These are phyloP conservation scores for Nemania serpens DNA, from an alignment of 2,329 filamentous ascomycete species.

Conservation along the genomic window DNA sequence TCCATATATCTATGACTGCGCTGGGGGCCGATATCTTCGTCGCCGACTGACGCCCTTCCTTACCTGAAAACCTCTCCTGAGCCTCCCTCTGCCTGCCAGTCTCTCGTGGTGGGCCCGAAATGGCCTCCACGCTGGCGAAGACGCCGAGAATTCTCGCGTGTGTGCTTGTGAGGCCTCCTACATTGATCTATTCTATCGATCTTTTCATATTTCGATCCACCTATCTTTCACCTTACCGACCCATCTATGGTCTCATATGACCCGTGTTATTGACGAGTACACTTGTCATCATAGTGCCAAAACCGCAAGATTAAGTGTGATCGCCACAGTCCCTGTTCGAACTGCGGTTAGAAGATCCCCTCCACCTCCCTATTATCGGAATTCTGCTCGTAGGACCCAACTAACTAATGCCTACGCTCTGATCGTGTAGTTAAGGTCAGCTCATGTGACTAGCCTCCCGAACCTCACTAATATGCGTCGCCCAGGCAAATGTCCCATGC, in stretches of 20 bases:
- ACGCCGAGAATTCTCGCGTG: conserved; percentile 40
- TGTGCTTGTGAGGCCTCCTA: conserved; percentile 29
- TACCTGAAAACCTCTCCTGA: background rate
- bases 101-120: conserved; percentile 25
- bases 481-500: conserved; percentile 62
- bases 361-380: background rate
- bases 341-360: conserved; percentile 47
- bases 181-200: background rate
- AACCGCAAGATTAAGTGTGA: conserved; percentile 68
- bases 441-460: conserved; percentile 7
- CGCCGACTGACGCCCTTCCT: conserved; percentile 5
- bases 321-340: conserved; percentile 62
- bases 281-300: conserved; percentile 48
- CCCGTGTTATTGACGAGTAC: background rate
- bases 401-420: conserved; percentile 9
- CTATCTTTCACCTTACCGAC: background rate
- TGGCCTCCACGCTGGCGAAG: conserved; percentile 37
- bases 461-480: conserved; percentile 20
- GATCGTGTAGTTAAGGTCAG: conserved; percentile 53
- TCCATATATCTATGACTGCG: background rate
- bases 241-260: background rate
- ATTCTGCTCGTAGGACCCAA: background rate
- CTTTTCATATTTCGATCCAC: background rate
- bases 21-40: background rate
- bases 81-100: background rate